Base-by-base conservation (phyloP, 73 alveolate genomes). In the Stentor roeselii region DNA sequence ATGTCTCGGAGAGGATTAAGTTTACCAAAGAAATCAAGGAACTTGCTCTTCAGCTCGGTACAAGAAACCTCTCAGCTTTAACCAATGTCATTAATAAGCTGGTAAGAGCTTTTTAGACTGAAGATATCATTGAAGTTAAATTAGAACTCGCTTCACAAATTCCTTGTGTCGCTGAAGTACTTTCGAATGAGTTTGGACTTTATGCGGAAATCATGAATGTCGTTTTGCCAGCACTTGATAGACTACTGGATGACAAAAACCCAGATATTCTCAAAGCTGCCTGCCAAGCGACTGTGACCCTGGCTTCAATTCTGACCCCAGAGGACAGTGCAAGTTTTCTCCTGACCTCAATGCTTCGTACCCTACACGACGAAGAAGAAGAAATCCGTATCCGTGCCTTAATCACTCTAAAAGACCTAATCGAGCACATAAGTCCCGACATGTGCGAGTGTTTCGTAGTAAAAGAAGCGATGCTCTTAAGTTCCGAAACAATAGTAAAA, bases 401-500 rank as follows among this genome's bases (percentile, higher is more conserved):
- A 21, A 40, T 27, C 21, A 32, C 80, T 0, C 41, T 67, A 67
- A 67, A 67, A 67, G 80, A 67, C 42, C 11, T 67, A 21, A 67
- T 67, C 21, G 27, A 36, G 21, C 34, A 21, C 34, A 67, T 67
- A 1, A 32, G 41, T 67, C 34, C 80, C 0, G 92, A 87, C 0
- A 39, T 42, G 60, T 78, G 90, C 30, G 86, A 88, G 84, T 39
- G 80, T 60, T 83, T 78, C 78, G 42, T 90, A 2, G 88, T 88
- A 75, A 78, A 87, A 59, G 96, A 90, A 76, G 75, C 84, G 42
- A 88, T 87, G 27, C 76, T 88, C 27, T 82, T 90, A 42, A 37
- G 89, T n/a, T 90, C 90, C 38, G 96, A 90, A 36, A 88, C 91
- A 3, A 86, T 90, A 2, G 83, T 83, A 85, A 75, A 87, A 39